Evolutionary conservation across 441 rosid genomes (phyloP).

Genomic region (Isatis lusitanica): DNA sequence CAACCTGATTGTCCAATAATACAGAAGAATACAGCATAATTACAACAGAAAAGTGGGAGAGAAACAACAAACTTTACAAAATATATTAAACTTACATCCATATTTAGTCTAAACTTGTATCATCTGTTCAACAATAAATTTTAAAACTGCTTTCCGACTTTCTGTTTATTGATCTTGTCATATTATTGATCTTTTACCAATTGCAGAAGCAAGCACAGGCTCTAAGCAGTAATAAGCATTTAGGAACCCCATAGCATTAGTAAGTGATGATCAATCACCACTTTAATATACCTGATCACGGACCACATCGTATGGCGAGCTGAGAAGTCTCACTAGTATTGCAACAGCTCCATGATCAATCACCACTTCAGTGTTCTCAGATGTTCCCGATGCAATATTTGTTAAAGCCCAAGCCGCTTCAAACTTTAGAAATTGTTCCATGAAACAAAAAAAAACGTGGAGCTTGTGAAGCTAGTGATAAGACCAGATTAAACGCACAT

Average conservation of each 20-base stretch:
- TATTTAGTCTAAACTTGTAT: slow-evolving; percentile 1
- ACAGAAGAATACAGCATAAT: slow-evolving; percentile 12
- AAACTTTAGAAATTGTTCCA: slow-evolving; percentile 36
- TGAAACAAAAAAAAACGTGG: neutral
- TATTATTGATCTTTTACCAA: neutral
- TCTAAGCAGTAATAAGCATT: neutral
- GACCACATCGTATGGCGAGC: slow-evolving; percentile 48
- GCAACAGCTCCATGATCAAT: slow-evolving; percentile 64
- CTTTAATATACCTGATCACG: slow-evolving; percentile 53
- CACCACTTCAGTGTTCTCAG: slow-evolving; percentile 62
- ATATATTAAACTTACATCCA: neutral
- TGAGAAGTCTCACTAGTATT: slow-evolving; percentile 53
- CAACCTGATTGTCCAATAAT: slow-evolving; percentile 42
- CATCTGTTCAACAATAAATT: neutral
- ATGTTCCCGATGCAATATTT: slow-evolving; percentile 63
- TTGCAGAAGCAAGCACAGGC: slow-evolving; percentile 11
- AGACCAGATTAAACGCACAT: neutral
- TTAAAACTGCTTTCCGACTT: neutral
- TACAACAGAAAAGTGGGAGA: neutral
- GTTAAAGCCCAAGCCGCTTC: slow-evolving; percentile 74
- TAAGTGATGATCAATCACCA: slow-evolving; percentile 10
- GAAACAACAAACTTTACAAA: neutral
- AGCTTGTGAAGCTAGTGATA: slow-evolving; percentile 14
- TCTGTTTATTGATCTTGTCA: slow-evolving; percentile 1
- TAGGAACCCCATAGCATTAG: slow-evolving; percentile 3